These are phyloP conservation scores for Monosporascus sp. DNA, from an alignment of 2,329 filamentous ascomycete species.

Conservation along the genomic window DNA sequence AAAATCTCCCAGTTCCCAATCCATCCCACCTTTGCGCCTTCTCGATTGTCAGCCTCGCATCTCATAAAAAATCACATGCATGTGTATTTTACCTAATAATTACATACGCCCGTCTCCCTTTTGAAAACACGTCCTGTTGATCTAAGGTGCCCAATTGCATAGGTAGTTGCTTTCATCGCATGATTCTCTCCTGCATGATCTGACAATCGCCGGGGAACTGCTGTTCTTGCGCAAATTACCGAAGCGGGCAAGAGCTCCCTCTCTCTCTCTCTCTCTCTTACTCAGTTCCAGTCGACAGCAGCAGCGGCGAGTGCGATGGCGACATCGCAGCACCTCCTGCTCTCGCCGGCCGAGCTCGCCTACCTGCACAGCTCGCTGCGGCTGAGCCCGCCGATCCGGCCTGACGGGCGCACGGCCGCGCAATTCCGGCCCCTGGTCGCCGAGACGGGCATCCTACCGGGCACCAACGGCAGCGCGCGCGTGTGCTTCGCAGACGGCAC, in stretches of 20 bases:
- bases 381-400: constrained; percentile 76
- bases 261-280: too few relatives aligned
- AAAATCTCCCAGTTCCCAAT: background rate
- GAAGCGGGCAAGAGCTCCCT: background rate
- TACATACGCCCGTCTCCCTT: too few relatives aligned
- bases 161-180: too few relatives aligned
- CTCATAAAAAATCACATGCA: background rate
- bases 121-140: too few relatives aligned
- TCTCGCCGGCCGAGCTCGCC: constrained; percentile 93
- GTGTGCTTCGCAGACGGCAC: constrained; percentile 94
- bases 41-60: background rate
- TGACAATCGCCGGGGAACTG: too few relatives aligned
- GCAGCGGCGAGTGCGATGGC: constrained; percentile 44
- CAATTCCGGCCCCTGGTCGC: constrained; percentile 90
- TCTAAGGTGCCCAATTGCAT: too few relatives aligned
- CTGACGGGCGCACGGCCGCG: constrained; percentile 73
- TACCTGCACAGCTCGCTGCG: constrained; percentile 88
- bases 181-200: too few relatives aligned
- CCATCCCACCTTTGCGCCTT: background rate
- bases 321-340: constrained; percentile 61
- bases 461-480: constrained; percentile 85
- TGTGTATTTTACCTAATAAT: too few relatives aligned
- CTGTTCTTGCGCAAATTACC: too few relatives aligned
- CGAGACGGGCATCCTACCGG: constrained; percentile 83
- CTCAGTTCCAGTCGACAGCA: background rate